Base-by-base conservation (phyloP, 208 protist genomes). In the Wallacemonas rigidus region DNA sequence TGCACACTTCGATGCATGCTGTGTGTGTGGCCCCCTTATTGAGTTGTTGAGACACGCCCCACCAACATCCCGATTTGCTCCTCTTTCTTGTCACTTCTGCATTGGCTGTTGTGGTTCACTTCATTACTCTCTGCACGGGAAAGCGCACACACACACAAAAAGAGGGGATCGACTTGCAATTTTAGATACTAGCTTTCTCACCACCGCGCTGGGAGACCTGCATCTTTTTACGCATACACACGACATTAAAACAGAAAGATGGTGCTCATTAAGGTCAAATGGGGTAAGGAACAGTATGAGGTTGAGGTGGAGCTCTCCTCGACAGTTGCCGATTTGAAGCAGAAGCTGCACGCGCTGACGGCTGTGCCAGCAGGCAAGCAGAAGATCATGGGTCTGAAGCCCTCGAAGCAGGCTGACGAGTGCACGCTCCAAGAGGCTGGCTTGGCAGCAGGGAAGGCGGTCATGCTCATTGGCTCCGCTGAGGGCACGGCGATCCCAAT, bases 311-410 rank as follows among this genome's bases (percentile, higher is more conserved):
- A 92, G 15, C 63, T 80, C 7, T 48, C 68, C 15, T 60, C 51
- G 60, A 86, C 82, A 1, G 63, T 88, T 9, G 55, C 36, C 3
- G 61, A 58, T 2, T 68, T 98, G 12, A 95, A 92, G 75, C 71
- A 80, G 41, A 15, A 81, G 9, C 72, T 97, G 9, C 54, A 82
- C 11, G 50, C 48, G 9, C 73, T 79, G 15, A 96, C 92, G 1
- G 64, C 71, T 41, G 89, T 98, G 14, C 90, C 92, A 8, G 69
- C 74, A 2, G 91, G 92, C 54, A 87, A 91, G 76, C 92, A 97
- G 69, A 97, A 98, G 71, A 38, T 98, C 35, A 91, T 96, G 80
- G 90, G 89, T 8, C 53, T 93, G 0, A 89, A 90, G 56, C 56
- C 76, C 1, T 38, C 62, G 36, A 50, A 51, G 47, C 75, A 69